These are phyloP conservation scores for Nigrospora oryzae DNA, from an alignment of 2,329 filamentous ascomycete species.

Conservation along the genomic window DNA sequence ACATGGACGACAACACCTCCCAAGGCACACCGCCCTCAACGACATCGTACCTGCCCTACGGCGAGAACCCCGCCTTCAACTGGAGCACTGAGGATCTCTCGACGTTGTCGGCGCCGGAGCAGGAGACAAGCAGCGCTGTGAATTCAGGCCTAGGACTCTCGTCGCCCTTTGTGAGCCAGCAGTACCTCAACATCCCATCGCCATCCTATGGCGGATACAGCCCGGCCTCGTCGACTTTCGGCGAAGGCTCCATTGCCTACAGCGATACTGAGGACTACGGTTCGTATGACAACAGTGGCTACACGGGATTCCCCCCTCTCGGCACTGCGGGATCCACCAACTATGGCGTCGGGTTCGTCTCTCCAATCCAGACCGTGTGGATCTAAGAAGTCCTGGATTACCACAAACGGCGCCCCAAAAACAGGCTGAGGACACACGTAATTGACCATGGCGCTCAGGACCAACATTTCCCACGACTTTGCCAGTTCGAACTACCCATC, in stretches of 20 bases:
- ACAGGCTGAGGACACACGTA: slow-evolving; percentile 31
- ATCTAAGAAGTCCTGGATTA: slow-evolving; percentile 36
- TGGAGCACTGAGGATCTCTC: slow-evolving; percentile 57
- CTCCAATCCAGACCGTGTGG: slow-evolving; percentile 55
- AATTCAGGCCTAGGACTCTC: slow-evolving; percentile 45
- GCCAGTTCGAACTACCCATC: slow-evolving; percentile 34
- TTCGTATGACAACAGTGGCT: slow-evolving; percentile 34
- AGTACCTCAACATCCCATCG: slow-evolving; percentile 57
- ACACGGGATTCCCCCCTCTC: slow-evolving; percentile 36
- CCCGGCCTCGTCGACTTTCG: slow-evolving; percentile 54
- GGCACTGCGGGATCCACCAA: slow-evolving; percentile 29
- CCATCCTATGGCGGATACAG: slow-evolving; percentile 53
- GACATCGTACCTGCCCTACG: slow-evolving; percentile 42
- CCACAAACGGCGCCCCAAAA: slow-evolving; percentile 30
- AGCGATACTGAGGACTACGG: slow-evolving; percentile 53
- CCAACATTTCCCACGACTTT: slow-evolving; percentile 20
- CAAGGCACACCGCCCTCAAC: slow-evolving; percentile 32
- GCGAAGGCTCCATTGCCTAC: slow-evolving; percentile 52
- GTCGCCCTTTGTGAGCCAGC: slow-evolving; percentile 43
- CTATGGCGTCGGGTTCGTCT: slow-evolving; percentile 52
- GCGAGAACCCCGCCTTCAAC: slow-evolving; percentile 48
- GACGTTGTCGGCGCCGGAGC: slow-evolving; percentile 37
- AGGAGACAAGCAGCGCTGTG: slow-evolving; percentile 35
- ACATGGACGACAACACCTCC: slow-evolving; percentile 28
- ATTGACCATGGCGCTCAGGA: slow-evolving; percentile 49